Evolutionary conservation across 257 asterid genomes (phyloP).

Genomic region (Echium plantagineum): DNA sequence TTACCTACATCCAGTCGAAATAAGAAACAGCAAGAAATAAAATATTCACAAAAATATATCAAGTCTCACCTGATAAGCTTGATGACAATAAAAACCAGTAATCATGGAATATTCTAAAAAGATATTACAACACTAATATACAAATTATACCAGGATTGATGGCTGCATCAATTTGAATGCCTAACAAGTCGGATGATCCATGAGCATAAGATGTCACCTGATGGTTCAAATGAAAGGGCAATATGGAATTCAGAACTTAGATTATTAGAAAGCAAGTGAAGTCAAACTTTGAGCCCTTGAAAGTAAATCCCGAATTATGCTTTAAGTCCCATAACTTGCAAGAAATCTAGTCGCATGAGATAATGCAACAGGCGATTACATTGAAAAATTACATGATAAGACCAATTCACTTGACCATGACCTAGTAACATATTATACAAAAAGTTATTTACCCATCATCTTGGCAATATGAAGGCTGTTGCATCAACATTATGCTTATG

Average conservation of each 20-base stretch:
- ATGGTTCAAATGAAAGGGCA: constrained; percentile 16
- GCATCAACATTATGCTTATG: too few relatives aligned
- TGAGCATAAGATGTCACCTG: constrained; percentile 98
- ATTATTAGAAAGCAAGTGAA: background rate
- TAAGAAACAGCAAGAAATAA: constrained; percentile 11
- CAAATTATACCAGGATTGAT: constrained; percentile 74
- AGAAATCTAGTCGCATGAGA: background rate
- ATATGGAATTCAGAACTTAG: background rate
- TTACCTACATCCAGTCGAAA: constrained; percentile 47
- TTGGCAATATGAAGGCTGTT: too few relatives aligned
- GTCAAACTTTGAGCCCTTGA: background rate
- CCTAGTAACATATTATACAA: too few relatives aligned
- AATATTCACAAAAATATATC: background rate
- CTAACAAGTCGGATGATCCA: constrained; percentile 91
- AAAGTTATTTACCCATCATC: too few relatives aligned
- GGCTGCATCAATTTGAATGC: constrained; percentile 98
- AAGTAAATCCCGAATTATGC: background rate
- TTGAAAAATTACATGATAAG: too few relatives aligned
- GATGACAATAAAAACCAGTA: background rate
- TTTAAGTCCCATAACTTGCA: too few relatives aligned
- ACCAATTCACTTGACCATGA: too few relatives aligned
- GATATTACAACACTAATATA: constrained; percentile 1
- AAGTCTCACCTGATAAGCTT: background rate
- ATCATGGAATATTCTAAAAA: background rate
- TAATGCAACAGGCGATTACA: too few relatives aligned